Base-by-base conservation (phyloP, 805 yeast species). In the Lipomyces starkeyi region DNA sequence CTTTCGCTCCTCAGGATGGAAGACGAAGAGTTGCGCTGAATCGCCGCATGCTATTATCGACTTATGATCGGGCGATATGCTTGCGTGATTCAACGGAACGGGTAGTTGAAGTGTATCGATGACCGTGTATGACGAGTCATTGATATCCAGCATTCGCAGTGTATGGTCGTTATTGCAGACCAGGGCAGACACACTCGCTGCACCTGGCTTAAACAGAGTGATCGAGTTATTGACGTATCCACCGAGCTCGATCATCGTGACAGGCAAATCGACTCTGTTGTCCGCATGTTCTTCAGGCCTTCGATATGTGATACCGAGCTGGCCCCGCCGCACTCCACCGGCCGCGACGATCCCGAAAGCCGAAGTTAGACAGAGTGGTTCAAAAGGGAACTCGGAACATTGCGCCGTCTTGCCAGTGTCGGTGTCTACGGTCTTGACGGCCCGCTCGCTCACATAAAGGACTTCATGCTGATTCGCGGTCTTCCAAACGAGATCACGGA, bases 211-310 rank as follows among this genome's bases (percentile, higher is more conserved):
- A 35, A 71, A 78, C 52, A 79, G 67, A 11, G 73, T 69, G 54
- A 92, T 96, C 60, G 91, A 86, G 78, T 93, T 93, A 77, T 92
- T 93, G 73, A 93, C 91, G 79, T 88, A 86, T 43, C 90, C 90
- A 0, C 98, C 97, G 63, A 92, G 79, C 63, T 85, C 85, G 34
- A 86, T 82, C 2, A 88, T 85, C 58, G 82, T 78, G 5, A 64
- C 72, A 11, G 64, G 58, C 2, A 32, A 27, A 1, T 20, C n/a
- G 35, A 22, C 53, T 20, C 65, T 57, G 20, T 40, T 34, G 29
- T 35, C 37, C 13, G 20, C 29, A 11, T 37, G 55, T 8, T 53
- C 64, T 2, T 62, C 55, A 4, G 83, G 79, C 6, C 78, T 75
- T 29, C 85, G 84, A 67, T 85, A 84, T 75, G 84, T 83, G 59